phyloP scores from a whole-genome alignment of 371 early-diverging fungal species.

The Mortierella sp. region DNA sequence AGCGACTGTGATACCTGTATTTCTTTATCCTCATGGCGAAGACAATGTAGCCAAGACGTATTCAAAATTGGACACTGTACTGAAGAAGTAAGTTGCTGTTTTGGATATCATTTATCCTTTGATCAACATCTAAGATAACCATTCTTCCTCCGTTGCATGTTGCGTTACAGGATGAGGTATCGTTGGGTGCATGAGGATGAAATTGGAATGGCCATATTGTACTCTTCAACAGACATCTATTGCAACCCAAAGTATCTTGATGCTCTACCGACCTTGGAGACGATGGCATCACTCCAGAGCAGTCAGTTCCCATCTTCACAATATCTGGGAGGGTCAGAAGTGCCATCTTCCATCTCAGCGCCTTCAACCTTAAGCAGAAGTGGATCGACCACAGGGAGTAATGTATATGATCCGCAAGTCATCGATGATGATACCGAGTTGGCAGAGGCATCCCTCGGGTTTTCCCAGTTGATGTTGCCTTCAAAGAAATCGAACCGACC shows the following conservation, averaged over 20 bases:
- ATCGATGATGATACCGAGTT: constrained; percentile 14
- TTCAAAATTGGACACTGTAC: constrained; percentile 9
- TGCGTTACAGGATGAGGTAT: constrained; percentile 33
- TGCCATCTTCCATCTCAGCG: neutral
- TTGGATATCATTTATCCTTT: neutral
- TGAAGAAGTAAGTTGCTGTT: constrained; percentile 28
- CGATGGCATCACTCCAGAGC: constrained; percentile 18
- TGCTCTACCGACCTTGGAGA: constrained; percentile 18
- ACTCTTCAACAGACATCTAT: constrained; percentile 36
- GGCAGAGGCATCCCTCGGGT: constrained; percentile 9
- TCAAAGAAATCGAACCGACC: constrained; percentile 7
- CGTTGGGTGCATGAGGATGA: constrained; percentile 50
- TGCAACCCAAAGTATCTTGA: constrained; percentile 48
- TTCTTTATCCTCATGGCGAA: constrained; percentile 15
- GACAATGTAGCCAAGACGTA: constrained; percentile 2
- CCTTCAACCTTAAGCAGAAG: constrained; percentile 2
- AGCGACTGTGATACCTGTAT: constrained; percentile 34
- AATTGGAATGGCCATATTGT: constrained; percentile 36
- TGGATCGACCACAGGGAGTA: neutral
- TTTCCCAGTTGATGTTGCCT: constrained; percentile 25
- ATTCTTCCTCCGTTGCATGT: neutral
- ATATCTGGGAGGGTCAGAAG: neutral
- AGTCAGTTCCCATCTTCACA: constrained; percentile 8
- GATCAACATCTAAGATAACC: neutral
- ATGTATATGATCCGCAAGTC: neutral